Evolutionary conservation across 257 asterid genomes (phyloP), one percentile per base, ranked within the genome.

Genomic region (Jaltomata sinuosa): DNA sequence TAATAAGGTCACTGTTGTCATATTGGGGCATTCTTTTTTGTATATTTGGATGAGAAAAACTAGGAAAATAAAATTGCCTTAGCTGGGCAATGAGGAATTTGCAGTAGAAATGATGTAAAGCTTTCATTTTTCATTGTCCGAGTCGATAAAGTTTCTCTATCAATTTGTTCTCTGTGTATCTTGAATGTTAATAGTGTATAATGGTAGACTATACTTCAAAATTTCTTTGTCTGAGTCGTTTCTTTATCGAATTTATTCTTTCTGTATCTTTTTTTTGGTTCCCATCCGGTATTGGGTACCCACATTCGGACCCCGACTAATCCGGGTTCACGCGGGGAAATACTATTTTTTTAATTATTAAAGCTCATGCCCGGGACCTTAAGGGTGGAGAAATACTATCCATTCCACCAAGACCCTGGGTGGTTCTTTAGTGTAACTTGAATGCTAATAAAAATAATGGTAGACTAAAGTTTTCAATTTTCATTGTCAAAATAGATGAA

Each of bases 241-340:
- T 69, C 82, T 87, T 29, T 85, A 84, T 90, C 88, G n/a, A 74
- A 55, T 81, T 52, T 83, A 36, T 69, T 50, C 62, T 52, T 62
- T 83, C 79, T 87, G 53, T 82, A 71, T 81, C 61, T 87, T 65
- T 57, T n/a, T 2, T 21, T 19, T 6, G 25, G 3, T 47, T 47
- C 5, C 10, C 14, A 9, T 1, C 11, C 4, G 1, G 53, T 45
- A 19, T 52, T 6, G 1, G n/a, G 69, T 12, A 32, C 12, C 14
- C 10, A 12, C 11, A 0, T 11, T 36, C 6, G 19, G 76, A 65
- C 7, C 76, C 15, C 25, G 21, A 32, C 15, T 32, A 18, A 32
- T 32, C 14, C 11, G 25, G 10, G 16, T 16, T 6, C 22, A 8
- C 22, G 42, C 4, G 2, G 53, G 18, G 4, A 11, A 49, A 49